Evolutionary conservation across 306 rosid species (phyloP).

Genomic region (Rosa rugosa): DNA sequence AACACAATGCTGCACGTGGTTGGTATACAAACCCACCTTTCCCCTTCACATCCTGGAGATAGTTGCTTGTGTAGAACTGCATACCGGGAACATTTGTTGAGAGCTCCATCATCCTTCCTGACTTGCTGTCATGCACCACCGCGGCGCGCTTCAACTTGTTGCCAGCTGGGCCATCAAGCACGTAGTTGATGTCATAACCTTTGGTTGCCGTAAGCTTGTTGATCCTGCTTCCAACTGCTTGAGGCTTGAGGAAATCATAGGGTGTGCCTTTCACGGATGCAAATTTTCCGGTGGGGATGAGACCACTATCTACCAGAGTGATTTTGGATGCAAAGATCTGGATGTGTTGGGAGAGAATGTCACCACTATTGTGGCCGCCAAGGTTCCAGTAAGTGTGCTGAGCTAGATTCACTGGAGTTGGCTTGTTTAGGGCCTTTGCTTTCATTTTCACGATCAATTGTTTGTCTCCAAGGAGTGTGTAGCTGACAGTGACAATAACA

Average conservation of each 20-base stretch:
- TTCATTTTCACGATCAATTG: constrained; percentile 50
- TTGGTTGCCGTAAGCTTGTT: constrained; percentile 29
- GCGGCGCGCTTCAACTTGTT: constrained; percentile 47
- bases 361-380: constrained; percentile 73
- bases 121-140: constrained; percentile 49
- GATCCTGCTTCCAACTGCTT: constrained; percentile 57
- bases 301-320: constrained; percentile 53
- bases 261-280: constrained; percentile 62
- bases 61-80: constrained; percentile 73
- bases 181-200: constrained; percentile 83
- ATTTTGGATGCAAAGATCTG: constrained; percentile 67
- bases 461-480: constrained; percentile 44
- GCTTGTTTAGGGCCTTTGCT: constrained; percentile 77
- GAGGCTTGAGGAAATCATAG: constrained; percentile 73
- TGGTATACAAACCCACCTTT: constrained; percentile 65
- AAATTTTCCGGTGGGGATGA: constrained; percentile 79
- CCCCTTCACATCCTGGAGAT: constrained; percentile 56
- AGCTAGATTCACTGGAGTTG: constrained; percentile 81
- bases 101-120: constrained; percentile 63
- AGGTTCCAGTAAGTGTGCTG: constrained; percentile 88
- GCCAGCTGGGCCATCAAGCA: constrained; percentile 42
- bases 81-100: constrained; percentile 72
- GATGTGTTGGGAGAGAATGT: constrained; percentile 53
- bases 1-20: constrained; percentile 48
- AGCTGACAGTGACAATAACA: constrained; percentile 54